Evolutionary conservation across 2,329 filamentous ascomycete genomes (phyloP), one percentile per base, ranked within the genome.

Genomic region (Blastomyces parvus): DNA sequence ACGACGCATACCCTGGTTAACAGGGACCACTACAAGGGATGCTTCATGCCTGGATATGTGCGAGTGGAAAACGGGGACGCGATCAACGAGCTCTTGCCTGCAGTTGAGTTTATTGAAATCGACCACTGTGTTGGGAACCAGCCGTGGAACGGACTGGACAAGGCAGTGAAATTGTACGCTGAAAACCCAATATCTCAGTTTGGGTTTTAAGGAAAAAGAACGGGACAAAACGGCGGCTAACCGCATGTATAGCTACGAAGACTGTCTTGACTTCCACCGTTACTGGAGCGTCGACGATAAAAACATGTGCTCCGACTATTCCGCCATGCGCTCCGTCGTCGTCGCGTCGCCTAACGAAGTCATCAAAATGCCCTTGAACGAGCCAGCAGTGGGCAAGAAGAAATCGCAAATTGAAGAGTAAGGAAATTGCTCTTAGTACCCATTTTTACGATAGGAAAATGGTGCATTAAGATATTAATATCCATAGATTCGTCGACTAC

Each of bases 291-390:
- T 96, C 64, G 92, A 96, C 76, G 92, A 96, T 81, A 87, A 84
- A 66, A 84, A 91, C 72, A 94, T 96, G 79, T 89, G 86, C 80
- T 94, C 90, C 66, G 91, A 95, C 71, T 96, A 89, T 82, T 91
- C 87, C 0, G 90, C 92, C 11, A 84, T 96, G 67, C 89, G 86
- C 76, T 89, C 85, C 67, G 86, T 96, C 71, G 92, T 96, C 72
- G 93, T 96, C 87, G 85, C 88, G 55, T 90, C 87, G 30, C 84
- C 86, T 62, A 89, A 91, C 78, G 88, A 91, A 67, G 76, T 87
- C 4, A 90, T 96, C 78, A 96, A 96, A 80, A 96, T 96, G 90
- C 92, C 92, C 69, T 93, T 96, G 83, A 96, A 96, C 79, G 91
- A 96, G 79, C 92, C 91, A 0, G 91, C 91, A 0, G 77, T 81